Evolutionary conservation across 257 asterid species (phyloP).

Genomic region (Capsicum baccatum): DNA sequence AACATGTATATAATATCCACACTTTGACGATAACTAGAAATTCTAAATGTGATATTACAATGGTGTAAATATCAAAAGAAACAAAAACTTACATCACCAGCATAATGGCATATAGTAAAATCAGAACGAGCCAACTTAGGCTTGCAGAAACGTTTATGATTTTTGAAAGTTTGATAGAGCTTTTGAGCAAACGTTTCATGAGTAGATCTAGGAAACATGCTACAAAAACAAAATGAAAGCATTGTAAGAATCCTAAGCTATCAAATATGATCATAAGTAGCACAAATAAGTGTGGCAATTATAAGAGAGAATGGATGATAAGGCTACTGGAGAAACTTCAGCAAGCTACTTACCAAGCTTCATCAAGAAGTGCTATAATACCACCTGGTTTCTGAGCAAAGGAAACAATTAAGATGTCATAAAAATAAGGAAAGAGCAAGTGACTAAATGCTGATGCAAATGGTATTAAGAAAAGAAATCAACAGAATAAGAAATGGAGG

Average conservation of each 20-base stretch:
- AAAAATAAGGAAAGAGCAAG: not conserved
- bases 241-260: conserved; percentile 29
- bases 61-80: conserved; percentile 21
- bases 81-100: conserved; percentile 86
- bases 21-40: not conserved
- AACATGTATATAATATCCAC: conserved; percentile 23
- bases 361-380: conserved; percentile 96
- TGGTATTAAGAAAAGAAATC: conserved; percentile 15
- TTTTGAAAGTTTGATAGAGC: conserved; percentile 86
- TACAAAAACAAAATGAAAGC: conserved; percentile 42
- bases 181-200: conserved; percentile 96
- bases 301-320: not conserved
- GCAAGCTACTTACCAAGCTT: conserved; percentile 78
- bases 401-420: not conserved
- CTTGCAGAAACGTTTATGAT: conserved; percentile 91
- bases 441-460: not conserved
- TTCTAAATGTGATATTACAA: not conserved
- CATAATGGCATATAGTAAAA: conserved; percentile 92
- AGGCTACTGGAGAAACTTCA: not conserved
- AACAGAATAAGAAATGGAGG: conserved; percentile 20
- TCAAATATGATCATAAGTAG: conserved; percentile 30
- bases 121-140: conserved; percentile 96
- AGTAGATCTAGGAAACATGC: conserved; percentile 98
- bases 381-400: conserved; percentile 94
- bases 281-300: not conserved